Percentiles rank a stretch among this genome's conserved stretches.
Evolutionary conservation across 306 rosid genomes (phyloP).

Genomic region (Acacia melanoxylon): DNA sequence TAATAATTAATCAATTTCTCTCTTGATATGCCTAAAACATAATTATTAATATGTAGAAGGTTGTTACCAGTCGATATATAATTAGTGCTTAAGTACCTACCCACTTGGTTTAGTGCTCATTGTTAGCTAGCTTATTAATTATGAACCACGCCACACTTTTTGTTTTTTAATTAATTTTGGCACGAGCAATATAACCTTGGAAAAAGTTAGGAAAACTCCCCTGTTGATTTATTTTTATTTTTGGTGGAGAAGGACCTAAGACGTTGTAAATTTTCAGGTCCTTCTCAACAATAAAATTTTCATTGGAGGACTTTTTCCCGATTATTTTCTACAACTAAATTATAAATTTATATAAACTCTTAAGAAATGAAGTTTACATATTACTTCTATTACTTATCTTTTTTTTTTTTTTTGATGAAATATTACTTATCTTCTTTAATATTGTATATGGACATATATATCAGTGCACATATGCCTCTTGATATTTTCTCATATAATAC

Average conservation of each 20-base stretch:
- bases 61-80: neutral
- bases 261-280: too few relatives aligned
- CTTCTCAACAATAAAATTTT: too few relatives aligned
- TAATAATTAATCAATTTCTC: neutral
- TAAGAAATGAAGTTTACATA: neutral
- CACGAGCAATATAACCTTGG: neutral
- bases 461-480: neutral
- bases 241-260: too few relatives aligned
- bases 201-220: too few relatives aligned
- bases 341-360: neutral
- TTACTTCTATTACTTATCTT: neutral
- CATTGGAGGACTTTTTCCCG: too few relatives aligned
- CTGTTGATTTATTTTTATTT: too few relatives aligned
- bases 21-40: conserved; percentile 16
- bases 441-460: neutral
- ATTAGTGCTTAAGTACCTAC: neutral
- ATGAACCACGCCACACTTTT: neutral
- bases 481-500: neutral
- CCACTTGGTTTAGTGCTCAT: conserved; percentile 4
- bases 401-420: too few relatives aligned
- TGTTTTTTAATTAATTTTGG: neutral
- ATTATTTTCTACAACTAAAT: neutral
- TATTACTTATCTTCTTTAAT: neutral
- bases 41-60: conserved; percentile 15
- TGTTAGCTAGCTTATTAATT: neutral